These are phyloP conservation scores for Centaurea solstitialis DNA, from an alignment of 129 eudicot genomes.

Conservation along the genomic window DNA sequence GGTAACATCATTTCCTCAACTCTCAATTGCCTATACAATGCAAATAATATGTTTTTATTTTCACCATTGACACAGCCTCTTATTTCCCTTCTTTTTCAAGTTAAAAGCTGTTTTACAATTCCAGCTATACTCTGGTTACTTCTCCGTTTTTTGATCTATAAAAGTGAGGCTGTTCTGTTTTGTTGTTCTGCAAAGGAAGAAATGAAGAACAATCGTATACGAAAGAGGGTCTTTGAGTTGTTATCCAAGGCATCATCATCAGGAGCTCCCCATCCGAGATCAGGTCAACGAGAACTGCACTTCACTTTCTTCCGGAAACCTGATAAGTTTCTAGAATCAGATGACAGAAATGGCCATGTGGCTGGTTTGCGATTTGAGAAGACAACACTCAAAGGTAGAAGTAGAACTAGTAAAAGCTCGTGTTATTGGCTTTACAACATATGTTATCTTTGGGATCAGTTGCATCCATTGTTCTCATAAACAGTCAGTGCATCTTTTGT, in stretches of 20 bases:
- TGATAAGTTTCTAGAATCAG: constrained; percentile 64
- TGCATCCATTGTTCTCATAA: neutral
- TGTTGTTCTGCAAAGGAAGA: constrained; percentile 70
- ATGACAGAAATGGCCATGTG: constrained; percentile 59
- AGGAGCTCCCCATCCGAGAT: constrained; percentile 27
- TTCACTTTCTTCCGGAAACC: constrained; percentile 85
- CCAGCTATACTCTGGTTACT: neutral
- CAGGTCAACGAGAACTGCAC: constrained; percentile 84
- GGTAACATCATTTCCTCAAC: constrained; percentile 39
- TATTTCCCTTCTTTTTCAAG: neutral
- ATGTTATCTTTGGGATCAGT: neutral
- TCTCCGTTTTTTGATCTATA: neutral
- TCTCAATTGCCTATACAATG: neutral
- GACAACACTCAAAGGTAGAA: constrained; percentile 73
- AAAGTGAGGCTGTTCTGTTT: constrained; percentile 5
- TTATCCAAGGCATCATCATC: constrained; percentile 79
- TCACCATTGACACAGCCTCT: neutral
- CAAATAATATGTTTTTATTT: neutral
- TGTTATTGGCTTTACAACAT: constrained; percentile 4
- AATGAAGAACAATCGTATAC: constrained; percentile 77
- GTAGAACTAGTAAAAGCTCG: constrained; percentile 29
- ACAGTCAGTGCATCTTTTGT: neutral
- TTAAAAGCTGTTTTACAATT: constrained; percentile 1
- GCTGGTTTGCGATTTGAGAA: constrained; percentile 75
- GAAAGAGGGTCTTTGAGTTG: constrained; percentile 77